phyloP scores from a whole-genome alignment of 768 basidiomycete species.

The Tricholoma terreum region DNA sequence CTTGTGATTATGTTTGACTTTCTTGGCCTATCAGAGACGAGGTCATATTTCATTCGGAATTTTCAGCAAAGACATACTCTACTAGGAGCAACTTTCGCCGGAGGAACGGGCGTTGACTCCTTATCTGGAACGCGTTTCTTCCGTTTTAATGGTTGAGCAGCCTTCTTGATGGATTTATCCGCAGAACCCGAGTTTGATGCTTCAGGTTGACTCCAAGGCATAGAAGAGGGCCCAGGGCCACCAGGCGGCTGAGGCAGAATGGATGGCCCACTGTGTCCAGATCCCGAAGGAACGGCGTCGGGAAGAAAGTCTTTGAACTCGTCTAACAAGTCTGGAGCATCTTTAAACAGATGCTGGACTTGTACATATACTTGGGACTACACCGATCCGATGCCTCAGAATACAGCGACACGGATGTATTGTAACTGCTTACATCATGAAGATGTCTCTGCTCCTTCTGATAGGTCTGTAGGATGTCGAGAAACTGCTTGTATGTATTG shows the following conservation, averaged over 20 bases:
- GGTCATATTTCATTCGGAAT: not conserved
- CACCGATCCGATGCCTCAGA: conserved; percentile 3
- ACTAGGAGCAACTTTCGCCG: conserved; percentile 45
- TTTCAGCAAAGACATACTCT: conserved; percentile 36
- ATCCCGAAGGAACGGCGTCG: conserved; percentile 46
- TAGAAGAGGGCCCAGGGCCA: conserved; percentile 24
- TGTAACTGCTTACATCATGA: conserved; percentile 57
- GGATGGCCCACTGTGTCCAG: conserved; percentile 39
- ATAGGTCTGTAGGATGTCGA: conserved; percentile 86
- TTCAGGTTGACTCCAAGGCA: conserved; percentile 41
- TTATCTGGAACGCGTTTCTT: conserved; percentile 66
- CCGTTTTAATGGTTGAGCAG: conserved; percentile 45
- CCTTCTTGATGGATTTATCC: conserved; percentile 43
- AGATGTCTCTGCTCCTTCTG: conserved; percentile 77
- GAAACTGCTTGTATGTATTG: conserved; percentile 89
- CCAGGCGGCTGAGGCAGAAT: conserved; percentile 47
- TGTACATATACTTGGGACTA: conserved; percentile 78
- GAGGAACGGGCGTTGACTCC: conserved; percentile 59
- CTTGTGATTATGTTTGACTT: conserved; percentile 59
- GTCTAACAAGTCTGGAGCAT: conserved; percentile 72
- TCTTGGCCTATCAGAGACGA: conserved; percentile 48
- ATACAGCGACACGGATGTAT: conserved; percentile 6
- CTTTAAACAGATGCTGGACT: conserved; percentile 78
- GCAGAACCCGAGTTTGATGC: conserved; percentile 33
- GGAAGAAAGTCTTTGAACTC: conserved; percentile 85